Percentiles rank a stretch among this genome's conserved stretches.
Evolutionary conservation across 1,139 yeast species (phyloP).

Genomic region (Scheffersomyces quercinus): DNA sequence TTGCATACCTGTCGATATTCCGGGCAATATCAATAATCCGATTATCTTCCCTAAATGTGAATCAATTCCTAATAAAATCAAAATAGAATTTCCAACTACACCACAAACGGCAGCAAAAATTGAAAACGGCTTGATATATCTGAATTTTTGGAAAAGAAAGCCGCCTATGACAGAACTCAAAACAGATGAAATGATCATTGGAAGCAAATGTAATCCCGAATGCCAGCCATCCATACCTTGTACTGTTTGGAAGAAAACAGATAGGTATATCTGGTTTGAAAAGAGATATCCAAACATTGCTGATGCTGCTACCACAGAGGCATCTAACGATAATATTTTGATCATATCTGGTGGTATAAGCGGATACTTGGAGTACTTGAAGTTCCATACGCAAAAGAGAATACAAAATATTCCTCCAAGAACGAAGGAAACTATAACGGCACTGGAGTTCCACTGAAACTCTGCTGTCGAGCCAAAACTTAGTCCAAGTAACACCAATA

Average conservation of each 20-base stretch:
- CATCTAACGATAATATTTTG: constrained; percentile 16
- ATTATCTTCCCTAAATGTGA: constrained; percentile 27
- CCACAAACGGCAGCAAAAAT: constrained; percentile 26
- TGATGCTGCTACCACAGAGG: constrained; percentile 6
- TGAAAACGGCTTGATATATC: constrained; percentile 32
- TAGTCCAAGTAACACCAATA: constrained; percentile 47
- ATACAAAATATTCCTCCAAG: constrained; percentile 49
- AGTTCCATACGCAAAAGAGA: constrained; percentile 49
- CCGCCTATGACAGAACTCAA: constrained; percentile 31
- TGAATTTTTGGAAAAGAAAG: constrained; percentile 27
- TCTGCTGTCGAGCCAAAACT: constrained; percentile 48
- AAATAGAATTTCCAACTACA: constrained; percentile 36
- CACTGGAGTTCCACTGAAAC: constrained; percentile 52
- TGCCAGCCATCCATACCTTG: constrained; percentile 31
- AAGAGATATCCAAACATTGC: constrained; percentile 10
- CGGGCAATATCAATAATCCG: constrained; percentile 36
- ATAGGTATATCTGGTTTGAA: constrained; percentile 8
- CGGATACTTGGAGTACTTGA: constrained; percentile 44
- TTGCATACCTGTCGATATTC: constrained; percentile 30
- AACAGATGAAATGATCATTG: constrained; percentile 37
- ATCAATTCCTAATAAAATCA: constrained; percentile 31
- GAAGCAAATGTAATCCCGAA: constrained; percentile 42
- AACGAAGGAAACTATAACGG: constrained; percentile 54
- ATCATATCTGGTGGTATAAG: constrained; percentile 47
- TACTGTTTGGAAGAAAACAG: constrained; percentile 41